phyloP scores from a whole-genome alignment of 768 basidiomycete species.

The Termitomyces sp. region DNA sequence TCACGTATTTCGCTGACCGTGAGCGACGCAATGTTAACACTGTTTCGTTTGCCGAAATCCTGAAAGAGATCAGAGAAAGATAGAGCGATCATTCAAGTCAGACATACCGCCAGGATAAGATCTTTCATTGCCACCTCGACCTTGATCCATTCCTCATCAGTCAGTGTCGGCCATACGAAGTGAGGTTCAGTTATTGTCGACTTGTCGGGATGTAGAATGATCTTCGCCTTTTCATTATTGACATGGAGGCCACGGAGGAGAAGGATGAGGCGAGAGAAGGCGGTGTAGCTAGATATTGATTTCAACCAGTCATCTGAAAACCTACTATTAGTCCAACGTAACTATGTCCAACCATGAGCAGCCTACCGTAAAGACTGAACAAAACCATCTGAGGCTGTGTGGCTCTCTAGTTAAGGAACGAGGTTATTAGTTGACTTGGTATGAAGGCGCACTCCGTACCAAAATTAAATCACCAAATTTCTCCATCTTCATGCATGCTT shows the following conservation, averaged over 20 bases:
- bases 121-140: slow-evolving; percentile 99
- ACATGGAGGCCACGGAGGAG: slow-evolving; percentile 95
- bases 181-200: slow-evolving; percentile 95
- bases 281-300: slow-evolving; percentile 97
- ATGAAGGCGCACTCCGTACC: slow-evolving; percentile 32
- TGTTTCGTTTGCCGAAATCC: slow-evolving; percentile 99
- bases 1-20: slow-evolving; percentile 97
- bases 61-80: slow-evolving; percentile 21
- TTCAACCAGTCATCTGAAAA: slow-evolving; percentile 92
- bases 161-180: slow-evolving; percentile 94
- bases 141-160: slow-evolving; percentile 97
- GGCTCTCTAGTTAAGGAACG: slow-evolving; percentile 53
- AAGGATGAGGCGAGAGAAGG: slow-evolving; percentile 97
- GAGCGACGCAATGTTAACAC: slow-evolving; percentile 96
- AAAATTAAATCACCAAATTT: slow-evolving; percentile 98
- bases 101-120: slow-evolving; percentile 76
- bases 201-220: slow-evolving; percentile 96
- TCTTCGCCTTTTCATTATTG: slow-evolving; percentile 99
- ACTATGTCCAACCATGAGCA: not conserved
- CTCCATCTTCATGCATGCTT: slow-evolving; percentile 99
- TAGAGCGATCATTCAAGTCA: not conserved
- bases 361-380: slow-evolving; percentile 88
- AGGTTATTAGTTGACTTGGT: not conserved
- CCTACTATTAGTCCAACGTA: slow-evolving; percentile 5
- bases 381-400: slow-evolving; percentile 99